phyloP scores from a whole-genome alignment of 208 protist genomes.

The Leptomonas pyrrhocoris region DNA sequence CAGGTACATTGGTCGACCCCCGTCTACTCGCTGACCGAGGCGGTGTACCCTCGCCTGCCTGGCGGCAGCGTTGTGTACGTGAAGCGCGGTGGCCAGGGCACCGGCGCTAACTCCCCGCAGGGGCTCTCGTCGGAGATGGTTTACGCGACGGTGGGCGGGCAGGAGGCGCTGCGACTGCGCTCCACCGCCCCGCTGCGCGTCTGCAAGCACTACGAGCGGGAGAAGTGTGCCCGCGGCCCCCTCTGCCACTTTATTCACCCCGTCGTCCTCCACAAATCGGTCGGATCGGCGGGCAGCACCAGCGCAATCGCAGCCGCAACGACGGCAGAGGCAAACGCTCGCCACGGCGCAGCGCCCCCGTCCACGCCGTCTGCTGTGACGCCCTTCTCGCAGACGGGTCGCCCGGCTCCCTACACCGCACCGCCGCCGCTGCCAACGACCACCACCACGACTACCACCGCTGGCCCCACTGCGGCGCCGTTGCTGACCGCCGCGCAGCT shows the following conservation, averaged over 20 bases:
- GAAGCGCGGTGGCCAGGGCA: conserved; percentile 35
- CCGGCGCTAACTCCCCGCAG: conserved; percentile 17
- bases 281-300: not conserved
- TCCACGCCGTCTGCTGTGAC: not conserved
- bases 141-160: conserved; percentile 56
- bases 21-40: conserved; percentile 33
- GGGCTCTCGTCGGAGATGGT: conserved; percentile 46
- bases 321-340: no score
- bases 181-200: conserved; percentile 48
- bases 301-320: not conserved
- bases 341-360: not conserved
- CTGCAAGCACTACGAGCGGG: conserved; percentile 73
- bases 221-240: conserved; percentile 61
- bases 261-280: conserved; percentile 35
- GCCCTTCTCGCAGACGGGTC: not conserved
- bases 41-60: conserved; percentile 48
- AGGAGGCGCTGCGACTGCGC: conserved; percentile 40
- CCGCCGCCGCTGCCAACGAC: not conserved
- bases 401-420: no score
- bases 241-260: conserved; percentile 74
- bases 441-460: not conserved
- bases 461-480: not conserved
- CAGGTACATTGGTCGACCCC: conserved; percentile 62
- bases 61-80: conserved; percentile 45
- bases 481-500: conserved; percentile 21